phyloP scores from a whole-genome alignment of 176 grass and related monocot species.

The Ensete ventricosum region DNA sequence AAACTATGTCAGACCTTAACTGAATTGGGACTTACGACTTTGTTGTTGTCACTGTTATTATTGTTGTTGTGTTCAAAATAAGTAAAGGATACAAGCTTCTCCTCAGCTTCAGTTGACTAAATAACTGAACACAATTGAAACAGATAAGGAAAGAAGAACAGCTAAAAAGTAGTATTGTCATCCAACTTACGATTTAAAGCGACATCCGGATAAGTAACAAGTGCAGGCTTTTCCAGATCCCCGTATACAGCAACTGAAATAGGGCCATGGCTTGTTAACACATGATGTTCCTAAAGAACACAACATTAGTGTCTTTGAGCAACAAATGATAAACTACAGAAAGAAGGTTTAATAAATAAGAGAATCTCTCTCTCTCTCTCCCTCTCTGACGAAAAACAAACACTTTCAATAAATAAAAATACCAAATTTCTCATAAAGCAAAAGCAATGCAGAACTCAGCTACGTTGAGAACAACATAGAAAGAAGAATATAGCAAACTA shows the following conservation, averaged over 20 bases:
- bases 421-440: background rate
- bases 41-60: too few relatives aligned
- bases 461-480: background rate
- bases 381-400: background rate
- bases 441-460: background rate
- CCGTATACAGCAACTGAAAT: slow-evolving; percentile 92
- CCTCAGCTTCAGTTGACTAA: background rate
- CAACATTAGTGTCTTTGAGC: background rate
- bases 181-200: slow-evolving; percentile 61
- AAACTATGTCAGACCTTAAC: too few relatives aligned
- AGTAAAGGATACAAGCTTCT: background rate
- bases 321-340: background rate
- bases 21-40: too few relatives aligned
- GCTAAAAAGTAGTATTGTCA: background rate
- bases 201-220: slow-evolving; percentile 94
- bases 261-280: slow-evolving; percentile 72
- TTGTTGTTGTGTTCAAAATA: too few relatives aligned
- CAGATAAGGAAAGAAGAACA: background rate
- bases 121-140: background rate
- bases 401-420: background rate
- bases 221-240: slow-evolving; percentile 88
- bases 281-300: slow-evolving; percentile 76
- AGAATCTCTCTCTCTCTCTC: background rate
- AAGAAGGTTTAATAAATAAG: slow-evolving; percentile 3
- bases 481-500: background rate